These are phyloP conservation scores for Metschnikowia arizonensis DNA, from an alignment of 805 yeast species.

Conservation along the genomic window DNA sequence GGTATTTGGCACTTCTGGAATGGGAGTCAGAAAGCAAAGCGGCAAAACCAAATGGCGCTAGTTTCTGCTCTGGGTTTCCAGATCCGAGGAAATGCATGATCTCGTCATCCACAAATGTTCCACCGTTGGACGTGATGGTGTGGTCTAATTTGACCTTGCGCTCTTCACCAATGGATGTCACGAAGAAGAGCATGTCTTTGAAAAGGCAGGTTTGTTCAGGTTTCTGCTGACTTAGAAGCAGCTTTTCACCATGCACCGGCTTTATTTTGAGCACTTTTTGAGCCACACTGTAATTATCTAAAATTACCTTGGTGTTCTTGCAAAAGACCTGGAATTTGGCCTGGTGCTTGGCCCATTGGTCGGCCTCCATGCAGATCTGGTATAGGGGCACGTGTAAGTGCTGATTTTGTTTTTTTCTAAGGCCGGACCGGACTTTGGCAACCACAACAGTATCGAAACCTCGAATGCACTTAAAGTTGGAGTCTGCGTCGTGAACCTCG, in stretches of 20 bases:
- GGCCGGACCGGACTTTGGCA: conserved; percentile 24
- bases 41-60: conserved; percentile 44
- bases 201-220: conserved; percentile 7
- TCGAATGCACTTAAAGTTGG: conserved; percentile 47
- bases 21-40: conserved; percentile 60
- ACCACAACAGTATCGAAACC: conserved; percentile 52
- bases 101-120: conserved; percentile 35
- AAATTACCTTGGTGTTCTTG: conserved; percentile 21
- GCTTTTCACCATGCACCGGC: not conserved
- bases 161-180: conserved; percentile 34
- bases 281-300: conserved; percentile 13
- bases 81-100: conserved; percentile 24
- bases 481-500: conserved; percentile 19
- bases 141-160: conserved; percentile 29
- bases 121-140: conserved; percentile 41
- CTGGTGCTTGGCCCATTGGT: conserved; percentile 39
- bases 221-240: conserved; percentile 5
- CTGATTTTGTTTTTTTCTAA: conserved; percentile 3
- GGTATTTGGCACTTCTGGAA: conserved; percentile 66
- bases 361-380: conserved; percentile 36
- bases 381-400: conserved; percentile 25
- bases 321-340: conserved; percentile 24
- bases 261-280: conserved; percentile 3
- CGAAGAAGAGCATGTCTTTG: conserved; percentile 28
- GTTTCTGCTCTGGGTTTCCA: conserved; percentile 20